Conservation (phyloP, 1,139 yeast species). For the Casaregolazyma suthepensis region DNA sequence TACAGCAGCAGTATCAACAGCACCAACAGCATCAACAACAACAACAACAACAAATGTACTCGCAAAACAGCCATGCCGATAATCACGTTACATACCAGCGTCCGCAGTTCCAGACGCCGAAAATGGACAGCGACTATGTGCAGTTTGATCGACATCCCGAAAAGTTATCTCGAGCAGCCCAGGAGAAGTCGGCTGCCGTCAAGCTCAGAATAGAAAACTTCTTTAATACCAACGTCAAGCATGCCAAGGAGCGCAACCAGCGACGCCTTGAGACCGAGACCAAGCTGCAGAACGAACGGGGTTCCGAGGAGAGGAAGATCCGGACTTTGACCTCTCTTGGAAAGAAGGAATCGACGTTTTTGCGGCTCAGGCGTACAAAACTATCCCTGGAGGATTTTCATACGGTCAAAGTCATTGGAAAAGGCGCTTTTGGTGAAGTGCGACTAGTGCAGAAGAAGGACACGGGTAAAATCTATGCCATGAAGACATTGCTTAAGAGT, state of each 20-base stretch:
- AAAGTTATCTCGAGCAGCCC: conserved; percentile 47
- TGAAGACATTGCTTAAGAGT: conserved; percentile 63
- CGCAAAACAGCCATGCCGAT: neutral
- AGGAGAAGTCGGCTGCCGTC: conserved; percentile 58
- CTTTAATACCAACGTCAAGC: conserved; percentile 62
- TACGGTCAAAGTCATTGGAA: conserved; percentile 69
- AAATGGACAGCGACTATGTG: conserved; percentile 41
- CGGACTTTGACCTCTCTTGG: conserved; percentile 61
- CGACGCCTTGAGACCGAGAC: conserved; percentile 60
- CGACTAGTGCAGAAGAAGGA: conserved; percentile 65
- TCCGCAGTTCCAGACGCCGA: neutral
- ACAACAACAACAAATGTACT: conserved; percentile 11
- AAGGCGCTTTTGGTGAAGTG: conserved; percentile 76
- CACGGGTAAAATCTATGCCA: conserved; percentile 70
- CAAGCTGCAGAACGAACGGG: conserved; percentile 49
- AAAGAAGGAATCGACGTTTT: conserved; percentile 59
- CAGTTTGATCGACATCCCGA: conserved; percentile 87
- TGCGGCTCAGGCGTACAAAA: conserved; percentile 59
- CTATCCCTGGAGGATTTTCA: conserved; percentile 57
- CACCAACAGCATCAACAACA: conserved; percentile 15
- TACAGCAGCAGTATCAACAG: conserved; percentile 14
- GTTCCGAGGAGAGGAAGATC: conserved; percentile 61
- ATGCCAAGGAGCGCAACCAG: conserved; percentile 67
- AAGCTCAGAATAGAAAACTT: conserved; percentile 60
- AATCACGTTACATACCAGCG: neutral